phyloP scores from a whole-genome alignment of 192 early-diverging fungal genomes.

The Umbelopsis sp. region DNA sequence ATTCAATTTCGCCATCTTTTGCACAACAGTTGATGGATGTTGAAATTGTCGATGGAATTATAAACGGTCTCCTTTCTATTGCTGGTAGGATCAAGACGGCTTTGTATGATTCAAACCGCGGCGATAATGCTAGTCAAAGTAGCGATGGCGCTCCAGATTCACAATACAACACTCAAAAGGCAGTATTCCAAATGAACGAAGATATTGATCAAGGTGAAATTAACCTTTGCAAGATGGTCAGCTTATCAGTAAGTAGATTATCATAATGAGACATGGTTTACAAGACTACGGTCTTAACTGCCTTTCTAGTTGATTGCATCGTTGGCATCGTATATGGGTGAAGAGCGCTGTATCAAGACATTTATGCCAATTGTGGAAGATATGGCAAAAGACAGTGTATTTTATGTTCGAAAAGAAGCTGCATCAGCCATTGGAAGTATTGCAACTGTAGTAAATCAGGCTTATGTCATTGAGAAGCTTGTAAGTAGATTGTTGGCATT shows the following conservation, averaged over 20 bases:
- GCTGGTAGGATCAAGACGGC: background rate
- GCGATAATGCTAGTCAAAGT: background rate
- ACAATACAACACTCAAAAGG: background rate
- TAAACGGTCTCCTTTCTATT: slow-evolving; percentile 45
- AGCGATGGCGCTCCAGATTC: background rate
- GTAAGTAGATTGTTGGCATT: slow-evolving; percentile 19
- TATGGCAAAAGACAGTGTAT: slow-evolving; percentile 46
- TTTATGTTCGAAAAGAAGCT: slow-evolving; percentile 61
- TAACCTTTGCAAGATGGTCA: slow-evolving; percentile 42
- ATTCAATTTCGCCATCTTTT: background rate
- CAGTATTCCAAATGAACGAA: slow-evolving; percentile 14
- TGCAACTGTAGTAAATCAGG: slow-evolving; percentile 31
- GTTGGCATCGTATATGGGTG: slow-evolving; percentile 47
- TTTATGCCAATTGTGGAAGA: slow-evolving; percentile 54
- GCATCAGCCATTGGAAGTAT: slow-evolving; percentile 47
- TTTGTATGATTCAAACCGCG: background rate
- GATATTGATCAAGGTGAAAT: slow-evolving; percentile 36
- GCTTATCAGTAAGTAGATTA: slow-evolving; percentile 29
- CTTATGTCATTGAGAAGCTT: slow-evolving; percentile 37
- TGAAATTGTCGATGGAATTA: slow-evolving; percentile 54
- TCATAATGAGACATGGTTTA: no score
- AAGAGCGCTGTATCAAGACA: slow-evolving; percentile 42
- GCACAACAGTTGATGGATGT: slow-evolving; percentile 44
- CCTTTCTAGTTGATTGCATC: slow-evolving; percentile 49
- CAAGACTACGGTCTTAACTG: no score